phyloP scores from a whole-genome alignment of 495 filamentous ascomycete species.

The Hypoxylon subgilvum region DNA sequence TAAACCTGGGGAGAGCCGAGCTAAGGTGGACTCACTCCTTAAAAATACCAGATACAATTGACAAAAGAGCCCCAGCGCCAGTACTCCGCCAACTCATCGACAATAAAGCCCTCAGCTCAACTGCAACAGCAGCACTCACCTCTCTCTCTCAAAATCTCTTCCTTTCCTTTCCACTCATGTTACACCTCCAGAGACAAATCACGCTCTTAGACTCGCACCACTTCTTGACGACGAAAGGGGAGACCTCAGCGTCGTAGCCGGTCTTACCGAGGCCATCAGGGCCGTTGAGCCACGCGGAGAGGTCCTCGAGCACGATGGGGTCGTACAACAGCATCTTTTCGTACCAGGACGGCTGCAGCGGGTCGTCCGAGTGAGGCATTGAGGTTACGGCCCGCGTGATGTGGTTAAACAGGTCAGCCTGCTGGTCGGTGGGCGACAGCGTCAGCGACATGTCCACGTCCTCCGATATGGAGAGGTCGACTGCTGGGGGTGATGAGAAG shows the following conservation, averaged over 20 bases:
- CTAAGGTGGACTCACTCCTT: too few relatives aligned
- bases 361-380: slow-evolving; percentile 57
- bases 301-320: slow-evolving; percentile 85
- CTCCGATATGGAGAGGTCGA: slow-evolving; percentile 47
- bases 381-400: slow-evolving; percentile 71
- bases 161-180: slow-evolving; percentile 51
- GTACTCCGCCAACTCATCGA: too few relatives aligned
- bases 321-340: slow-evolving; percentile 96
- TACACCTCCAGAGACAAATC: slow-evolving; percentile 69
- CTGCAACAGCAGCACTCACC: not conserved
- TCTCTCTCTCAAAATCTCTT: slow-evolving; percentile 47
- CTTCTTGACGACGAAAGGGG: slow-evolving; percentile 63
- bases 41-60: too few relatives aligned
- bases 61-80: too few relatives aligned
- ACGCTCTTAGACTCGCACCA: slow-evolving; percentile 89
- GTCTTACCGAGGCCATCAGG: slow-evolving; percentile 64
- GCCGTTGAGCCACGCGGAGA: slow-evolving; percentile 81
- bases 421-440: slow-evolving; percentile 42
- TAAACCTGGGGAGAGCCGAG: too few relatives aligned
- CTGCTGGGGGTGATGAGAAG: slow-evolving; percentile 45
- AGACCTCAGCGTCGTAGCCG: slow-evolving; percentile 70
- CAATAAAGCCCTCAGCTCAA: too few relatives aligned
- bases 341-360: slow-evolving; percentile 69
- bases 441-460: slow-evolving; percentile 50
- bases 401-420: slow-evolving; percentile 58